phyloP scores from a whole-genome alignment of 2,329 filamentous ascomycete genomes.

The Aspergillus caelatus region DNA sequence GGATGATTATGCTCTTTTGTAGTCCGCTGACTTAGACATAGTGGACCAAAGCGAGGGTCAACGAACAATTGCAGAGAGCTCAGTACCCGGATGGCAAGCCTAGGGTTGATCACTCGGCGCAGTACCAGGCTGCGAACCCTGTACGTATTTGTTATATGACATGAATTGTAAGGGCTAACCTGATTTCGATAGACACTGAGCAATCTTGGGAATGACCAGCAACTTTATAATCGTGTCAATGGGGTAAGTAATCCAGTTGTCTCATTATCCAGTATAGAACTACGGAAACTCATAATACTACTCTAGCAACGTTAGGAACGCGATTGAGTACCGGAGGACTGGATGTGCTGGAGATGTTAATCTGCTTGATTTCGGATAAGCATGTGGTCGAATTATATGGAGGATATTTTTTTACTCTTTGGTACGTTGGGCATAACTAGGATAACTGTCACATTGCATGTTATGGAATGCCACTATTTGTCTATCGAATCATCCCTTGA shows the following conservation, averaged over 20 bases:
- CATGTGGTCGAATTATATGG: neutral
- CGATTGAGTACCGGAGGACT: neutral
- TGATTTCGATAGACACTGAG: neutral
- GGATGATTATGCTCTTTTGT: neutral
- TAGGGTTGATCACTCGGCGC: neutral
- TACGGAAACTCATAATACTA: neutral
- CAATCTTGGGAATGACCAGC: neutral
- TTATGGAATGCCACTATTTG: neutral
- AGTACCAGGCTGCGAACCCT: neutral
- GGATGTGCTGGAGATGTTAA: neutral
- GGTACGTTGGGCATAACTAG: neutral
- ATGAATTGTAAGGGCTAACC: neutral
- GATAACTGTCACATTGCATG: neutral
- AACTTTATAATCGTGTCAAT: neutral
- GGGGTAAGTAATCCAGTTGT: neutral
- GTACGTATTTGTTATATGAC: slow-evolving; percentile 29
- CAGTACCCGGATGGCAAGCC: neutral
- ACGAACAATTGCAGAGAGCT: neutral
- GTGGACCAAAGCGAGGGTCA: neutral
- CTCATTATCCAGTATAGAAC: neutral
- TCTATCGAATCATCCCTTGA: no score
- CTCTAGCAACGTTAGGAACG: neutral
- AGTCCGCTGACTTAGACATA: neutral
- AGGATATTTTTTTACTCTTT: neutral
- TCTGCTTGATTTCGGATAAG: neutral